Evolutionary conservation across 805 yeast genomes (phyloP).

Genomic region (Candida vaughaniae): DNA sequence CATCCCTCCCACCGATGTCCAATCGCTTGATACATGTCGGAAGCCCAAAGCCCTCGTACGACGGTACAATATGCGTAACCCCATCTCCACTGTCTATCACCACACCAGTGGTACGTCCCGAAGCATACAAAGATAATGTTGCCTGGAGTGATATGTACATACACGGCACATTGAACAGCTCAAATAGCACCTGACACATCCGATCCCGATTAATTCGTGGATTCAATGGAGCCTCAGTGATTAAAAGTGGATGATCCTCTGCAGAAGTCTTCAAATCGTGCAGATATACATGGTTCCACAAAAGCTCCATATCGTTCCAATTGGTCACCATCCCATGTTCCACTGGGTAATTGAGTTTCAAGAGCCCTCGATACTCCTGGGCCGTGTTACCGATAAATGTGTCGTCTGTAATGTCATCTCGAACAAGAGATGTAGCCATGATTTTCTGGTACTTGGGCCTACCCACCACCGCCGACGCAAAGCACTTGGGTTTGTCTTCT

Average conservation of each 20-base stretch:
- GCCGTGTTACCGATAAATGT: constrained; percentile 75
- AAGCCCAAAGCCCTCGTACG: constrained; percentile 83
- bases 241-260: constrained; percentile 83
- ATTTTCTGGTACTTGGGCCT: constrained; percentile 79
- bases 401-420: constrained; percentile 52
- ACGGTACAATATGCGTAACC: constrained; percentile 83
- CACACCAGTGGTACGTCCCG: constrained; percentile 88
- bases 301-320: constrained; percentile 83
- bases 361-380: constrained; percentile 73
- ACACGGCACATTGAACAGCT: constrained; percentile 74
- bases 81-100: constrained; percentile 95
- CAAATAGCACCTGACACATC: constrained; percentile 67
- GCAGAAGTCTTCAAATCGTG: constrained; percentile 55
- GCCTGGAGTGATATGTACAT: constrained; percentile 73
- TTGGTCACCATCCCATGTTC: constrained; percentile 74
- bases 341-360: constrained; percentile 69
- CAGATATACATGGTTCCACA: constrained; percentile 71
- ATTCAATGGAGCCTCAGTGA: constrained; percentile 88
- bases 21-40: constrained; percentile 70
- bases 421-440: constrained; percentile 55
- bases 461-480: constrained; percentile 69
- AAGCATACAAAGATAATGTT: constrained; percentile 78
- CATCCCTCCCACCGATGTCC: constrained; percentile 84
- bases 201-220: constrained; percentile 60
- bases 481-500: constrained; percentile 72